Conservation (phyloP, 2,329 filamentous ascomycete genomes). For the Chrysoporthe cubensis region DNA sequence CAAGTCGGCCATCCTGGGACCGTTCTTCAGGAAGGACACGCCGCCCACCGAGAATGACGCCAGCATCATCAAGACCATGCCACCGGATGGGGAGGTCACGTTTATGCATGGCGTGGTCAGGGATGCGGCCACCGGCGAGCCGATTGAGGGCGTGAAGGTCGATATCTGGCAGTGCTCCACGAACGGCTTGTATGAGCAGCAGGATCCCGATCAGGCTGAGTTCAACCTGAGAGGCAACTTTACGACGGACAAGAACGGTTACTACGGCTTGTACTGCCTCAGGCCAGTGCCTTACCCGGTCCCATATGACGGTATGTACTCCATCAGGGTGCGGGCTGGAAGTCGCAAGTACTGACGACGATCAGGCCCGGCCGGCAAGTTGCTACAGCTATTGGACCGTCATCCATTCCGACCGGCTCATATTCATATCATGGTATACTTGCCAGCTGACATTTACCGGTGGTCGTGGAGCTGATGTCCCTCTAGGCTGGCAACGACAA, state of each 20-base stretch:
- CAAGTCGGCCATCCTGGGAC: conserved; percentile 79
- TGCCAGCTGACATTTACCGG: not conserved
- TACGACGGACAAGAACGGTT: conserved; percentile 63
- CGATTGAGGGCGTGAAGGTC: conserved; percentile 67
- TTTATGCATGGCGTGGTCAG: conserved; percentile 66
- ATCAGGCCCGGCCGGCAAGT: conserved; percentile 56
- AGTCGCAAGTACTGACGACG: conserved; percentile 14
- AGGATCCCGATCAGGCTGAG: conserved; percentile 65
- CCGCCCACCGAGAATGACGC: conserved; percentile 71
- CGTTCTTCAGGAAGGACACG: conserved; percentile 79
- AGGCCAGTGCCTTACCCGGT: conserved; percentile 53
- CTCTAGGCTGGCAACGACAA: conserved; percentile 28
- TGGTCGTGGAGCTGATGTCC: conserved; percentile 8
- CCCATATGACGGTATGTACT: conserved; percentile 28
- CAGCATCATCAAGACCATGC: conserved; percentile 62
- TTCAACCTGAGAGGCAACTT: conserved; percentile 72
- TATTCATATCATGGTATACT: conserved; percentile 60
- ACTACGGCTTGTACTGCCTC: conserved; percentile 61
- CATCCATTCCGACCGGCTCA: conserved; percentile 62
- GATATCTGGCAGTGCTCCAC: conserved; percentile 83
- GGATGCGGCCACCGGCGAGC: conserved; percentile 63
- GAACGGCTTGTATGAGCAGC: conserved; percentile 69
- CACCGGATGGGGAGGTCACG: conserved; percentile 54
- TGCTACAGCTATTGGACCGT: conserved; percentile 58
- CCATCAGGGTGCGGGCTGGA: too few relatives aligned